phyloP scores from a whole-genome alignment of 176 grass and related monocot species.

The Cenchrus purpureus region DNA sequence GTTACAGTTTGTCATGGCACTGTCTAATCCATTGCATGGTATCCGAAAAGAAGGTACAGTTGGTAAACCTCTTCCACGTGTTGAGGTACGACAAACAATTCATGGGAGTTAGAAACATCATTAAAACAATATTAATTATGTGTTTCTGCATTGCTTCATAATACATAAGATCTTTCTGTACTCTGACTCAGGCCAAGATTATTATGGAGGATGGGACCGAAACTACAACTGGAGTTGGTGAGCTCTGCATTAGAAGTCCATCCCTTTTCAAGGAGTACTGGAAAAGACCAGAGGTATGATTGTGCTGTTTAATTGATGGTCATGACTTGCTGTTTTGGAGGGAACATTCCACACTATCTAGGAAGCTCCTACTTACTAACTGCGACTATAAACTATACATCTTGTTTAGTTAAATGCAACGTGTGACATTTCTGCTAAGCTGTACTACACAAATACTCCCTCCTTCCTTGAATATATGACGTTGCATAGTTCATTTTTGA shows the following conservation, averaged over 20 bases:
- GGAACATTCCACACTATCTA: not conserved
- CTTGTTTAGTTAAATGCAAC: conserved; percentile 13
- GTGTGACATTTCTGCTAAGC: not conserved
- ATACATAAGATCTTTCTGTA: conserved; percentile 29
- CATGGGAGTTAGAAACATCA: conserved; percentile 24
- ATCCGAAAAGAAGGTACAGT: conserved; percentile 81
- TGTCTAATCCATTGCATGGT: conserved; percentile 93
- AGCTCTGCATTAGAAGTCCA: conserved; percentile 94
- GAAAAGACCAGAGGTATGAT: conserved; percentile 74
- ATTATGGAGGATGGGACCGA: conserved; percentile 71
- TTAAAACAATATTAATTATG: conserved; percentile 23
- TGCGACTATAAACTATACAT: not conserved
- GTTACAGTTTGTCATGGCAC: conserved; percentile 93
- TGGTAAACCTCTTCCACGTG: conserved; percentile 81
- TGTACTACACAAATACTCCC: not conserved
- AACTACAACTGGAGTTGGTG: conserved; percentile 71
- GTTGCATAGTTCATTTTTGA: too few relatives aligned
- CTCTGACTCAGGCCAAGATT: conserved; percentile 72
- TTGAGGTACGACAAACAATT: conserved; percentile 67
- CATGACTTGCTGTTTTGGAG: not conserved
- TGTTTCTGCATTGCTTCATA: conserved; percentile 32
- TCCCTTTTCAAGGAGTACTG: conserved; percentile 97
- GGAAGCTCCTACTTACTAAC: not conserved
- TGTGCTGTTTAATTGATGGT: conserved; percentile 21
- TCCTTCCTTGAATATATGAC: too few relatives aligned